Percentiles rank a stretch among this genome's conserved stretches.
phyloP scores from a whole-genome alignment of 2,329 filamentous ascomycete species.

The Aspergillus sclerotialis region DNA sequence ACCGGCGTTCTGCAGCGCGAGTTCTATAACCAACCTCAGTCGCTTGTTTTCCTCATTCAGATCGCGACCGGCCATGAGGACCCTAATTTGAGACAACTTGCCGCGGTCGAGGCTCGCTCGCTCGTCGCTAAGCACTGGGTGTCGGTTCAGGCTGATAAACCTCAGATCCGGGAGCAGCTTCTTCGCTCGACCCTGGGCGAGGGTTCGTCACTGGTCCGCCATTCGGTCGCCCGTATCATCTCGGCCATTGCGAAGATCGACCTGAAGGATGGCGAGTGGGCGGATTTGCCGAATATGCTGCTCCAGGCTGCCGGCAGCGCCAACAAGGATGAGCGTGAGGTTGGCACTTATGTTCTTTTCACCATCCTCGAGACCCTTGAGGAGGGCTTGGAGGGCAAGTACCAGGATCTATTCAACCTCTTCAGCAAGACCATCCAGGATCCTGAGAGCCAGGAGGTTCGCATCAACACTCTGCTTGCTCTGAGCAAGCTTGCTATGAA shows the following conservation, averaged over 20 bases:
- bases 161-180: slow-evolving; percentile 71
- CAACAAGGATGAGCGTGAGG: slow-evolving; percentile 73
- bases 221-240: slow-evolving; percentile 81
- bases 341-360: slow-evolving; percentile 88
- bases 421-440: slow-evolving; percentile 86
- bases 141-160: slow-evolving; percentile 66
- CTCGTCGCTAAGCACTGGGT: slow-evolving; percentile 83
- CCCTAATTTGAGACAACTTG: slow-evolving; percentile 72
- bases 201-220: slow-evolving; percentile 66
- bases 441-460: slow-evolving; percentile 82
- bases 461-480: slow-evolving; percentile 88
- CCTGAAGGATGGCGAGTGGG: slow-evolving; percentile 79
- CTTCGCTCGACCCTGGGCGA: slow-evolving; percentile 79
- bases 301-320: slow-evolving; percentile 70
- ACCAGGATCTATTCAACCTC: slow-evolving; percentile 69
- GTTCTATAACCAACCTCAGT: slow-evolving; percentile 81
- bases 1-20: slow-evolving; percentile 86
- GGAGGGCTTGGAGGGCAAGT: slow-evolving; percentile 74
- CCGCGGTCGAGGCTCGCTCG: slow-evolving; percentile 81
- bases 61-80: slow-evolving; percentile 72
- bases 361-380: slow-evolving; percentile 85
- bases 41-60: slow-evolving; percentile 79
- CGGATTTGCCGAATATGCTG: slow-evolving; percentile 70
- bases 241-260: slow-evolving; percentile 81
- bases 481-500: slow-evolving; percentile 82